Evolutionary conservation across 495 filamentous ascomycete genomes (phyloP).

Genomic region (Daldinia decipiens): DNA sequence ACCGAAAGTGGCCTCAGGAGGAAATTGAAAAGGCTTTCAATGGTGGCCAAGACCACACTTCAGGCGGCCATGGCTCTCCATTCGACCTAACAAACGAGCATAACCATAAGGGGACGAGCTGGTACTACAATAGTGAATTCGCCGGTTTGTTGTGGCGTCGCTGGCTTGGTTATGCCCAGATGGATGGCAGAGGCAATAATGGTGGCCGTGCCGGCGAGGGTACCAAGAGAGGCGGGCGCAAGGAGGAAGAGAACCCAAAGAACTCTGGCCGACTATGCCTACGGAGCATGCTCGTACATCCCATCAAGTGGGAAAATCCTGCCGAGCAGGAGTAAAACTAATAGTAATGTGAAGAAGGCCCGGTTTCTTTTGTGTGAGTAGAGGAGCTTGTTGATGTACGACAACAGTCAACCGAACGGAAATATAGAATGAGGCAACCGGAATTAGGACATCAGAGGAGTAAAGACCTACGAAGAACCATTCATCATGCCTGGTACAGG

Average conservation of each 20-base stretch:
- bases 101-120: slow-evolving; percentile 86
- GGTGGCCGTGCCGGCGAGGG: slow-evolving; percentile 71
- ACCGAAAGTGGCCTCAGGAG: slow-evolving; percentile 76
- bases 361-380: slow-evolving; percentile 39
- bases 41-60: slow-evolving; percentile 79
- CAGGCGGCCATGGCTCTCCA: slow-evolving; percentile 71
- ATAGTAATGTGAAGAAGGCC: slow-evolving; percentile 32
- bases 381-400: slow-evolving; percentile 29
- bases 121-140: slow-evolving; percentile 95
- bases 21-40: slow-evolving; percentile 88
- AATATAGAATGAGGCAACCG: slow-evolving; percentile 38
- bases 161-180: slow-evolving; percentile 85
- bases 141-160: slow-evolving; percentile 83
- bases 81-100: slow-evolving; percentile 86
- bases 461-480: slow-evolving; percentile 33
- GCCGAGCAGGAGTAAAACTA: slow-evolving; percentile 48
- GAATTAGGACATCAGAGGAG: slow-evolving; percentile 29
- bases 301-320: slow-evolving; percentile 76
- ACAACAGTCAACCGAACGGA: slow-evolving; percentile 28
- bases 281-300: slow-evolving; percentile 89
- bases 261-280: slow-evolving; percentile 86
- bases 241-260: slow-evolving; percentile 66
- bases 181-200: slow-evolving; percentile 67
- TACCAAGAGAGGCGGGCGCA: slow-evolving; percentile 69
- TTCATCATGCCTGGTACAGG: slow-evolving; percentile 40